phyloP scores from a whole-genome alignment of 768 basidiomycete species.

The Tylopilus vinaceipallidus region DNA sequence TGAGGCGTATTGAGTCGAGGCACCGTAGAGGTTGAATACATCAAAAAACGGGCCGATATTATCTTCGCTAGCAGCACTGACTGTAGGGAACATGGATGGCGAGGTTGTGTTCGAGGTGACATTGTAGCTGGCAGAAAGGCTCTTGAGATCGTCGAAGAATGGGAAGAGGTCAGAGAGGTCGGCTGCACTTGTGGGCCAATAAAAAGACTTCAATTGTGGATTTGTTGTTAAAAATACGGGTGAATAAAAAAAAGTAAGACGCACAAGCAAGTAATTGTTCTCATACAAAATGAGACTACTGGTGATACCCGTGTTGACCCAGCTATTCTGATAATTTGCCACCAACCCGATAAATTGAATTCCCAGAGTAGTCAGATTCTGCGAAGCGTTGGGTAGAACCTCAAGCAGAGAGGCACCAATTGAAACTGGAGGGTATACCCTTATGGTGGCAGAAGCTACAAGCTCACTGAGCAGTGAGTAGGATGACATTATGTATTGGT shows the following conservation, averaged over 20 bases:
- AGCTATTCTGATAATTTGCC: conserved; percentile 19
- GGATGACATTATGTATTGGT: background rate
- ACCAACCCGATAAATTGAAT: conserved; percentile 19
- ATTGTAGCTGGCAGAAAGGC: conserved; percentile 13
- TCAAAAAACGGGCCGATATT: conserved; percentile 16
- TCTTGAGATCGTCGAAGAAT: conserved; percentile 23
- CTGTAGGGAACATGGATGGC: conserved; percentile 10
- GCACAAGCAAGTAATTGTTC: conserved; percentile 15
- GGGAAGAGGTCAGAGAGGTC: conserved; percentile 9
- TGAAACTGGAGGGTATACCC: conserved; percentile 5
- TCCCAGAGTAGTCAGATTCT: conserved; percentile 12
- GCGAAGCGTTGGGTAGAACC: conserved; percentile 8
- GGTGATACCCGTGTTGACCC: conserved; percentile 14
- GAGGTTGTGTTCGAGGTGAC: conserved; percentile 17
- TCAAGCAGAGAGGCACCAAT: conserved; percentile 14
- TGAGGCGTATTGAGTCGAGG: conserved; percentile 15
- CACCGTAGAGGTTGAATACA: conserved; percentile 7
- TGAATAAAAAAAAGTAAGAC: background rate
- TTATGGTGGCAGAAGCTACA: conserved; percentile 20
- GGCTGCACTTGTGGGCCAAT: conserved; percentile 8
- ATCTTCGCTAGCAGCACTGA: conserved; percentile 8
- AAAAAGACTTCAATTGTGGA: conserved; percentile 7
- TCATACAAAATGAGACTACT: background rate
- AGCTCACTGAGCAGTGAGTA: background rate
- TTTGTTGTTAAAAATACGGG: background rate